Evolutionary conservation across 108 stramenopile genomes (phyloP).

Genomic region (Nitzschia inconspicua): DNA sequence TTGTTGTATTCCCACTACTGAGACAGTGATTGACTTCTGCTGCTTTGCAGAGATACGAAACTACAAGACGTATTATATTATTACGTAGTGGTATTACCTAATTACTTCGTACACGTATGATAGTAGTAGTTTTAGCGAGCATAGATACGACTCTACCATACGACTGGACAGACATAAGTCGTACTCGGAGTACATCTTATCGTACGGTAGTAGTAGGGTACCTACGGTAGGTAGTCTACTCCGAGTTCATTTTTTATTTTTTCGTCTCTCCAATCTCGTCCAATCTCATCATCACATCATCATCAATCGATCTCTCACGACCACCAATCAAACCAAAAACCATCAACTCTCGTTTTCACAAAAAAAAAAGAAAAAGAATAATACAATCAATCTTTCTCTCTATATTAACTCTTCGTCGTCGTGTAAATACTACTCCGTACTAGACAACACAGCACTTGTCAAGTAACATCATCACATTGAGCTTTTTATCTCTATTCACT

Average conservation of each 20-base stretch:
- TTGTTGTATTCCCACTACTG: neutral
- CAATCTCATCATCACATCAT: neutral
- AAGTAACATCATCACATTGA: no score
- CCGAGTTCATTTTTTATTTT: neutral
- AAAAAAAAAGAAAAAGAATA: no score
- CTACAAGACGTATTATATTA: neutral
- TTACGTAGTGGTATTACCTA: neutral
- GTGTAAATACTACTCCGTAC: neutral
- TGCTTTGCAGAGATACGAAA: neutral
- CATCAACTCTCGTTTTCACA: neutral
- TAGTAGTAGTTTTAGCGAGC: neutral
- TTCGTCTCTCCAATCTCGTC: neutral
- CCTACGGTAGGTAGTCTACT: no score
- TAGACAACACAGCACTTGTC: no score
- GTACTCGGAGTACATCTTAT: no score
- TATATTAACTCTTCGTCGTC: neutral
- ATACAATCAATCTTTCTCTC: neutral
- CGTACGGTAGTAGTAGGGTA: no score
- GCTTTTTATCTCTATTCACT: no score
- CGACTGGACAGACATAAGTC: neutral
- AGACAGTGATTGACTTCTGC: neutral
- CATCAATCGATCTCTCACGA: neutral
- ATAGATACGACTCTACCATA: neutral
- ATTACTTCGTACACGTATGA: neutral
- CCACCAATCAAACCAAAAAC: neutral